Base-by-base conservation (phyloP, 192 early-diverging fungal genomes). In the Spizellomyces punctatus region DNA sequence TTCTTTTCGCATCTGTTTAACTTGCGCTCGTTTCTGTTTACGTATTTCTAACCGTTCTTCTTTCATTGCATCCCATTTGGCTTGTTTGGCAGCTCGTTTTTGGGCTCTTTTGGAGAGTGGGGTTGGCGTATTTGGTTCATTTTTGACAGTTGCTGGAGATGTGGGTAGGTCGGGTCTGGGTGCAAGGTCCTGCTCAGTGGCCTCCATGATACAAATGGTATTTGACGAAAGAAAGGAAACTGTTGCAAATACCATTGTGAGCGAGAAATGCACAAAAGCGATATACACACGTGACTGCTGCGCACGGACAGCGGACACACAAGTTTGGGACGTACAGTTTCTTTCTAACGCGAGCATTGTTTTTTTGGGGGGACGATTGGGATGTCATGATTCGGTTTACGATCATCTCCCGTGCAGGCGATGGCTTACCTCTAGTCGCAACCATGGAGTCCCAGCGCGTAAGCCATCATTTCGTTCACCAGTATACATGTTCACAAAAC, bases 31-130 rank as follows among this genome's bases (percentile, higher is more conserved):
- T 50, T 73, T 70, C 49, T 74, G 73, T 50, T 75, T 79, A 8
- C 74, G 63, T 54, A 46, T 41, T 44, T 64, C 58, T 47, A 69
- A 63, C 14, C 89, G 85, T 63, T 86, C 79, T 17, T 83, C 68
- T 19, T 75, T 63, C 44, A 81, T 80, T 19, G 76, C 79, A 46
- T 80, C 90, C 72, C 78, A 78, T 63, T 84, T 77, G 6, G 78
- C 84, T 46, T 92, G 83, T 58, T 84, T 86, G 63, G 89, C 77
- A 4, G 87, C 74, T 42, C 85, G 87, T 66, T 96, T 96, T 43
- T 81, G 86, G 16, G 92, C 91, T 60, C 89, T 91, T 57, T 88
- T 91, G 27, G 91, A 86, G 6, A 94, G 36, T 19, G 50, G 50
- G 27, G 0, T 0, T 36, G 27, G 27, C 0, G 27, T 36, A 3